Conservation (phyloP, 2,329 filamentous ascomycete species). For the Camptophora hylomeconis region DNA sequence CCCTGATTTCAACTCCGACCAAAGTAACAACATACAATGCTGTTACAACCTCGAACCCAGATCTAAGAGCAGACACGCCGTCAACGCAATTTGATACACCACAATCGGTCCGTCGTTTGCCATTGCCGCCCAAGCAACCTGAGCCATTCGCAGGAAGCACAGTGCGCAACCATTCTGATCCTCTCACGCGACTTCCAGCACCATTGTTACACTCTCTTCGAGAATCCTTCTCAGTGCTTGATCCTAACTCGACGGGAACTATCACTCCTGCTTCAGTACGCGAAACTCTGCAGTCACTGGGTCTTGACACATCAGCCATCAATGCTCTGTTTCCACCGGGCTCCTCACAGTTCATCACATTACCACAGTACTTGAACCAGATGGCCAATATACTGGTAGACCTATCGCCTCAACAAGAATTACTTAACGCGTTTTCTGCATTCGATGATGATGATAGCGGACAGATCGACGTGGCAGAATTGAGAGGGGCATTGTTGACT, state of each 20-base stretch:
- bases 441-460: slow-evolving; percentile 95
- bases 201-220: slow-evolving; percentile 76
- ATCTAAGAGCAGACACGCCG: too few species aligned
- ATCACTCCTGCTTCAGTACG: slow-evolving; percentile 73
- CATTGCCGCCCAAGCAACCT: slow-evolving; percentile 4
- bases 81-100: too few species aligned
- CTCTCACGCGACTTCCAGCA: slow-evolving; percentile 49
- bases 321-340: slow-evolving; percentile 69
- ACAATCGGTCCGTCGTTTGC: too few species aligned
- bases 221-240: slow-evolving; percentile 87
- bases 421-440: slow-evolving; percentile 80
- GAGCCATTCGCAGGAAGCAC: slow-evolving; percentile 1
- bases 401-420: slow-evolving; percentile 64
- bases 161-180: slow-evolving; percentile 21
- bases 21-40: slow-evolving; percentile 24
- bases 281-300: slow-evolving; percentile 58
- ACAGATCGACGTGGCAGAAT: slow-evolving; percentile 70
- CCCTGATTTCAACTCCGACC: slow-evolving; percentile 27
- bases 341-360: slow-evolving; percentile 58
- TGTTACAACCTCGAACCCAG: too few species aligned
- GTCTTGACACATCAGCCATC: slow-evolving; percentile 65
- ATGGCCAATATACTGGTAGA: slow-evolving; percentile 61
- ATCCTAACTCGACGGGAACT: slow-evolving; percentile 72
- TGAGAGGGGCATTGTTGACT: slow-evolving; percentile 70
- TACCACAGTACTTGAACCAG: slow-evolving; percentile 75